A percentile compares a stretch with the other conserved stretches of the same genome.
Conservation (phyloP, 2,329 filamentous ascomycete genomes). For the Clonostachys sp. region DNA sequence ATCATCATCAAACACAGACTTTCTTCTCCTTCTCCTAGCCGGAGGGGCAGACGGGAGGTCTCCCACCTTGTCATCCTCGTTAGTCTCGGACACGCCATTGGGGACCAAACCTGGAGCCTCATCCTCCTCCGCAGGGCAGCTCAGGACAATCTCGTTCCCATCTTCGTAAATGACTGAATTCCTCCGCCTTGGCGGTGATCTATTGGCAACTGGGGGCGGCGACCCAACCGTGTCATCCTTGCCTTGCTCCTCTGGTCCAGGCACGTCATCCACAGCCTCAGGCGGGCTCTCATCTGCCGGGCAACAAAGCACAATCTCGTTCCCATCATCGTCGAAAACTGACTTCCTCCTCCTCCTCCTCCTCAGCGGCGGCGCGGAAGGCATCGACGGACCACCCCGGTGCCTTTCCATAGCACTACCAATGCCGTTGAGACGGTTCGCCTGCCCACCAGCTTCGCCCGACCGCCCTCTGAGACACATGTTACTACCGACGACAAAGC, state of each 20-base stretch:
- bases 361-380: constrained; percentile 9
- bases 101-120: background rate
- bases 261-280: constrained; percentile 1
- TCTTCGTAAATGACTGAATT: too few relatives aligned
- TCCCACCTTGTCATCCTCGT: background rate
- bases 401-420: background rate
- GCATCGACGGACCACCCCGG: too few relatives aligned
- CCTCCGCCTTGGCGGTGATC: too few relatives aligned
- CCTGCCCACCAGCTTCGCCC: background rate
- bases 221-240: background rate
- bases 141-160: constrained; percentile 4
- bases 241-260: background rate
- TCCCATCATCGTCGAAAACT: constrained; percentile 47
- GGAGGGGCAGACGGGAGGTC: too few relatives aligned
- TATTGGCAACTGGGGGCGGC: too few relatives aligned
- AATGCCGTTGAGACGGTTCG: constrained; percentile 2
- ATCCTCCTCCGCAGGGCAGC: background rate
- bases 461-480: constrained; percentile 58
- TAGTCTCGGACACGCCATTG: background rate
- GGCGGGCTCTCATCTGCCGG: constrained; percentile 11
- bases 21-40: constrained; percentile 15
- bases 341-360: constrained; percentile 28
- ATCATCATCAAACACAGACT: constrained; percentile 46
- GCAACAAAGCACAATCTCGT: constrained; percentile 45
- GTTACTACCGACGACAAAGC: constrained; percentile 82